A percentile compares a stretch with the other conserved stretches of the same genome.
phyloP scores from a whole-genome alignment of 1,139 yeast species.

The Sugiyamaella japonica region DNA sequence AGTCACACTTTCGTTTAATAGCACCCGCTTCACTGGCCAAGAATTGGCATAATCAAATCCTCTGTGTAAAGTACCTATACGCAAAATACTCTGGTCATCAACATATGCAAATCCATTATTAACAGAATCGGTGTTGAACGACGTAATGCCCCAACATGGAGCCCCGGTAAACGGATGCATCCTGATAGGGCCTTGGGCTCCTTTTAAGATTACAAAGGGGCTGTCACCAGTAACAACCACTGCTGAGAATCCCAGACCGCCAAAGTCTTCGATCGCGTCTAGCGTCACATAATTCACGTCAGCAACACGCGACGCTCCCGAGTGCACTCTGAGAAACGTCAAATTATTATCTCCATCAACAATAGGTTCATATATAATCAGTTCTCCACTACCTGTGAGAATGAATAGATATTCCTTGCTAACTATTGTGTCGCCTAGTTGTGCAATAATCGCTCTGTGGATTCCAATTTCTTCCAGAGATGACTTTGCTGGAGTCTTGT shows the following conservation, averaged over 20 bases:
- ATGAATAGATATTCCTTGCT: constrained; percentile 64
- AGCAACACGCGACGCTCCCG: constrained; percentile 8
- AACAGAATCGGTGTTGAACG: constrained; percentile 37
- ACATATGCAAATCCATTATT: constrained; percentile 66
- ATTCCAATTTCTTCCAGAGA: constrained; percentile 13
- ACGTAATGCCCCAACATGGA: constrained; percentile 42
- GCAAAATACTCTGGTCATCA: constrained; percentile 60
- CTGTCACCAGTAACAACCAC: constrained; percentile 74
- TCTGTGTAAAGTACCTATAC: constrained; percentile 35
- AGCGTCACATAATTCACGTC: constrained; percentile 12
- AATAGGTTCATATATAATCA: constrained; percentile 62
- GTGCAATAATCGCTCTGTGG: constrained; percentile 20
- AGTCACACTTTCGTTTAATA: constrained; percentile 61
- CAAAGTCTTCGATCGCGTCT: constrained; percentile 35
- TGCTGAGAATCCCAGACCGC: constrained; percentile 51
- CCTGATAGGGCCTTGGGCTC: constrained; percentile 63
- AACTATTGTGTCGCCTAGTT: constrained; percentile 55
- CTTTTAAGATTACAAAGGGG: constrained; percentile 68
- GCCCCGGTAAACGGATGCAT: constrained; percentile 66
- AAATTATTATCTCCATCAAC: constrained; percentile 49
- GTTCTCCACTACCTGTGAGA: constrained; percentile 78
- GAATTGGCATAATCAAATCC: constrained; percentile 29
- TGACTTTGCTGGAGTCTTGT: not conserved
- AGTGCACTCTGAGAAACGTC: constrained; percentile 14
- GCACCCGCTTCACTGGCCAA: constrained; percentile 31